Percentiles rank a stretch among this genome's conserved stretches.
These are phyloP conservation scores for Echinosophora koreensis DNA, from an alignment of 306 rosid genomes.

Conservation along the genomic window DNA sequence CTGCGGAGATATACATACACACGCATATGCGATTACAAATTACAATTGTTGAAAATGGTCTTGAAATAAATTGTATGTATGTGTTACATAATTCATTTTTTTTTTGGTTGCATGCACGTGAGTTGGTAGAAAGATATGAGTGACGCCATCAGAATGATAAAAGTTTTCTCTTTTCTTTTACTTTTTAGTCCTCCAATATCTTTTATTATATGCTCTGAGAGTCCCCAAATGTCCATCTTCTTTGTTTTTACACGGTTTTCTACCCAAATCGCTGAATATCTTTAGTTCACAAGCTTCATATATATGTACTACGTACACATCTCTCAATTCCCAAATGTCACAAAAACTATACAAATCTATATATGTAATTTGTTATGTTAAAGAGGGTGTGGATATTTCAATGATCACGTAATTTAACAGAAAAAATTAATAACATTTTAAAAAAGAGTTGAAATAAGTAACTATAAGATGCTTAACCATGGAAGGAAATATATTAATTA, in stretches of 20 bases:
- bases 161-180: slow-evolving; percentile 73
- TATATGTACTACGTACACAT: neutral
- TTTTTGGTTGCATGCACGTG: slow-evolving; percentile 85
- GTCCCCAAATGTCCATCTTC: slow-evolving; percentile 69
- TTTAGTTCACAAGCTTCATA: slow-evolving; percentile 14
- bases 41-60: neutral
- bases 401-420: neutral
- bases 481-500: neutral
- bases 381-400: neutral
- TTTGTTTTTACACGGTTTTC: slow-evolving; percentile 52
- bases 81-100: slow-evolving; percentile 49
- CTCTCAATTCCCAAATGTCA: slow-evolving; percentile 15
- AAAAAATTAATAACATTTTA: neutral
- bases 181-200: slow-evolving; percentile 89
- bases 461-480: neutral
- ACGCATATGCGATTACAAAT: neutral
- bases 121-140: slow-evolving; percentile 63
- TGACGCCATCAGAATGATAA: slow-evolving; percentile 77
- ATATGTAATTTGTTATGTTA: neutral
- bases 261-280: slow-evolving; percentile 46
- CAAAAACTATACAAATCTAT: neutral
- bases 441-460: neutral
- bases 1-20: neutral
- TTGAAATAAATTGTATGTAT: slow-evolving; percentile 11
- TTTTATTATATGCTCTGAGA: slow-evolving; percentile 63